phyloP scores from a whole-genome alignment of 805 yeast genomes.

The Pichia phayaonensis region DNA sequence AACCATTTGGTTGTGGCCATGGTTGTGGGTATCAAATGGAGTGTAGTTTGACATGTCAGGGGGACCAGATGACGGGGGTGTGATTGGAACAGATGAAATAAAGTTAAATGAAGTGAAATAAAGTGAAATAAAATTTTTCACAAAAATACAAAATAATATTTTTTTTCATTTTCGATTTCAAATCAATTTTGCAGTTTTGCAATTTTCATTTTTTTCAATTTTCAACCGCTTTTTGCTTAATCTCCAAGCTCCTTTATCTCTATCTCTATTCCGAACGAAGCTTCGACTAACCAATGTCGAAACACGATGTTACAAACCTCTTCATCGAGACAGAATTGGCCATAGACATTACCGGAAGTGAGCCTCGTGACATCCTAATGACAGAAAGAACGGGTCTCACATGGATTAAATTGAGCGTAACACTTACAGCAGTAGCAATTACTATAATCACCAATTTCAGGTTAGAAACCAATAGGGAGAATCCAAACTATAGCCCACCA shows the following conservation, averaged over 20 bases:
- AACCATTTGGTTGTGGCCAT: constrained; percentile 14
- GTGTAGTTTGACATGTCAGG: constrained; percentile 40
- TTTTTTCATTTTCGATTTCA: not conserved
- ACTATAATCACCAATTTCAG: constrained; percentile 40
- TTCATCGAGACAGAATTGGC: constrained; percentile 19
- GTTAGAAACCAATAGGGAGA: constrained; percentile 27
- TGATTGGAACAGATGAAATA: not conserved
- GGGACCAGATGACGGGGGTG: not conserved
- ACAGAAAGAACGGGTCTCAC: constrained; percentile 45
- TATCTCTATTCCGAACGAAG: not conserved
- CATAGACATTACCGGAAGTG: constrained; percentile 34
- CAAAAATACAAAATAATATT: not conserved
- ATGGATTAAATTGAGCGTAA: constrained; percentile 39
- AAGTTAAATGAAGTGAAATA: not conserved
- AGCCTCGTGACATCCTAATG: constrained; percentile 49
- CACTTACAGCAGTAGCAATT: constrained; percentile 39
- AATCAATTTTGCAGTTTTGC: too few species aligned
- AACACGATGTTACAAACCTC: constrained; percentile 1
- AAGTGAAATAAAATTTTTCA: not conserved
- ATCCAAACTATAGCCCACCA: not conserved
- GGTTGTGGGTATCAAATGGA: constrained; percentile 31
- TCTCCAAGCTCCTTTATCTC: too few species aligned
- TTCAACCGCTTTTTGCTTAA: not conserved
- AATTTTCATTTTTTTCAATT: too few species aligned
- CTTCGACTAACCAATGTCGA: not conserved